These are phyloP conservation scores for Umbelopsis vinacea DNA, from an alignment of 192 early-diverging fungal species.

Conservation along the genomic window DNA sequence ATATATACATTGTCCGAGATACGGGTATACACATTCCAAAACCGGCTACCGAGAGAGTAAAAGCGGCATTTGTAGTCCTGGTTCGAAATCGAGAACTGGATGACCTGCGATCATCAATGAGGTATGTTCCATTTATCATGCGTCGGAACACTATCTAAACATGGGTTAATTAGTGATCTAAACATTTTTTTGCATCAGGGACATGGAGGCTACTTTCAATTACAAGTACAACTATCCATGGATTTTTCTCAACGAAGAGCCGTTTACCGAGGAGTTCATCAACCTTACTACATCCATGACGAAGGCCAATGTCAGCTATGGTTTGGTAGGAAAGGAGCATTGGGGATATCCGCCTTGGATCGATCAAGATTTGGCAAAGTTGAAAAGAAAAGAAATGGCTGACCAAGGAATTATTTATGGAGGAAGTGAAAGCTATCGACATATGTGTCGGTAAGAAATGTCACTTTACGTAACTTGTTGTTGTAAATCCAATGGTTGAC, in stretches of 20 bases:
- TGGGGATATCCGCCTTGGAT: slow-evolving; percentile 87
- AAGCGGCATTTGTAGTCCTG: slow-evolving; percentile 75
- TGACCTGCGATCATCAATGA: slow-evolving; percentile 64
- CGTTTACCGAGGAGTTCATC: slow-evolving; percentile 68
- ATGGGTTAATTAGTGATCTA: slow-evolving; percentile 35
- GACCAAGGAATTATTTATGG: slow-evolving; percentile 62
- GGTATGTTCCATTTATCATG: background rate
- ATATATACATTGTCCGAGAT: background rate
- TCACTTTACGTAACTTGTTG: background rate
- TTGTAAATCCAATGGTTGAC: background rate
- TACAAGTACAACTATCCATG: slow-evolving; percentile 73
- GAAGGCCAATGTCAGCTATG: slow-evolving; percentile 57
- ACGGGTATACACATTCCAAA: background rate
- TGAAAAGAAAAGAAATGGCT: slow-evolving; percentile 59
- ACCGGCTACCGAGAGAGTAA: slow-evolving; percentile 37
- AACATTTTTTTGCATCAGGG: background rate
- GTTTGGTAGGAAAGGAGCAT: slow-evolving; percentile 64
- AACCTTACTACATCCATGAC: slow-evolving; percentile 51
- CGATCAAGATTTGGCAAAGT: slow-evolving; percentile 58
- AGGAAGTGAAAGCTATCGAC: slow-evolving; percentile 69
- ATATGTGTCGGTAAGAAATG: slow-evolving; percentile 71
- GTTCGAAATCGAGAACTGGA: slow-evolving; percentile 73
- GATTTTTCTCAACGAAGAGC: slow-evolving; percentile 79
- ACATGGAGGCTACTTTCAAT: slow-evolving; percentile 71
- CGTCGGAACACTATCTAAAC: too few relatives aligned